These are phyloP conservation scores for Microcyclospora tardicrescens DNA, from an alignment of 2,329 filamentous ascomycete species.

Conservation along the genomic window DNA sequence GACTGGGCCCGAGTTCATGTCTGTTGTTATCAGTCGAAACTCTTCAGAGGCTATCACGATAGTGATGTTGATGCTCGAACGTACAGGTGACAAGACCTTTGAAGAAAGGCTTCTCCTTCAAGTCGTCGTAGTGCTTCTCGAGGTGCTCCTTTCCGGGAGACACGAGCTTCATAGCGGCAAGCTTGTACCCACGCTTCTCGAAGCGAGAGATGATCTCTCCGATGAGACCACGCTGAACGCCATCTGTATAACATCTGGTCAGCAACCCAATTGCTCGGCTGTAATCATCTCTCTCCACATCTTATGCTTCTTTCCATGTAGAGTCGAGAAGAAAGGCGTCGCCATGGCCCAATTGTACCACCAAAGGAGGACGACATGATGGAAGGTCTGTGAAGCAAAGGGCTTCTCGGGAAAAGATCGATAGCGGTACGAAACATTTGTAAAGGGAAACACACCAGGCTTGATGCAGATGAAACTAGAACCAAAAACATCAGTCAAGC, in stretches of 20 bases:
- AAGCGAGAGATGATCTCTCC: conserved; percentile 97
- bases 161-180: conserved; percentile 91
- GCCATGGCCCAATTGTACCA: too few relatives aligned
- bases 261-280: too few relatives aligned
- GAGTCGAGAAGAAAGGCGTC: too few relatives aligned
- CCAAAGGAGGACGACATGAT: too few relatives aligned
- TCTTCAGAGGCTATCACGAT: conserved; percentile 2
- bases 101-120: conserved; percentile 95
- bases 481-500: neutral
- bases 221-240: conserved; percentile 97
- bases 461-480: conserved; percentile 98
- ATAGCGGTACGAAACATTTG: too few relatives aligned
- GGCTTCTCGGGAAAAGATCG: too few relatives aligned
- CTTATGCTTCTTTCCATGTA: too few relatives aligned
- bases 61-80: conserved; percentile 26
- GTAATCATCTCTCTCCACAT: too few relatives aligned
- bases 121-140: conserved; percentile 93
- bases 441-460: conserved; percentile 36
- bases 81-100: conserved; percentile 78
- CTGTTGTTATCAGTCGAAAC: conserved; percentile 32
- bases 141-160: conserved; percentile 86
- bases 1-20: conserved; percentile 96
- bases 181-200: conserved; percentile 98
- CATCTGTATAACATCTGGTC: conserved; percentile 41
- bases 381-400: too few relatives aligned